These are phyloP conservation scores for Tothia fuscella DNA, from an alignment of 2,329 filamentous ascomycete species.

Conservation along the genomic window DNA sequence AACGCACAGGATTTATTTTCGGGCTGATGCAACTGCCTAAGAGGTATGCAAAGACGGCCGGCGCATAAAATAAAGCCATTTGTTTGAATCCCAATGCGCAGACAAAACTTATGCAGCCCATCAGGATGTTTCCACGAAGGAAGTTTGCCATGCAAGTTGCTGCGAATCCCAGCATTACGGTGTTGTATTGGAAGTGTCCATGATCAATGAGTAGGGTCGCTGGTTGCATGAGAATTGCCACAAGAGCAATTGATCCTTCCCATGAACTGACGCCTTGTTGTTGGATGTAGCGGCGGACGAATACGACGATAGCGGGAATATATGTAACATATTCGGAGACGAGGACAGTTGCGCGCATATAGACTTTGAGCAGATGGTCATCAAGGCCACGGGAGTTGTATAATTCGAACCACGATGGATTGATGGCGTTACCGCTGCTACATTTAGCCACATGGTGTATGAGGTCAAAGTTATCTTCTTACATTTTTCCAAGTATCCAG, in stretches of 20 bases:
- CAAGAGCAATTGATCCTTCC: slow-evolving; percentile 73
- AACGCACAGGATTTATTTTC: slow-evolving; percentile 50
- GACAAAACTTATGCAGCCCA: slow-evolving; percentile 90
- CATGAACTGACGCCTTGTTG: slow-evolving; percentile 67
- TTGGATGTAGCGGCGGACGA: slow-evolving; percentile 68
- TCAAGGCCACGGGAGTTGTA: slow-evolving; percentile 72
- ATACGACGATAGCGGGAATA: slow-evolving; percentile 73
- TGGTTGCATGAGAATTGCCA: slow-evolving; percentile 86
- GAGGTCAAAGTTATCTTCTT: slow-evolving; percentile 19
- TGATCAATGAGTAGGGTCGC: slow-evolving; percentile 86
- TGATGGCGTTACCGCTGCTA: slow-evolving; percentile 57
- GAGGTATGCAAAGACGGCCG: slow-evolving; percentile 82
- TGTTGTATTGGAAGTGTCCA: slow-evolving; percentile 96
- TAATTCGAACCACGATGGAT: slow-evolving; percentile 79
- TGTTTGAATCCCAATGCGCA: slow-evolving; percentile 94
- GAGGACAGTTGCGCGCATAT: slow-evolving; percentile 88
- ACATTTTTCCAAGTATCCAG: slow-evolving; percentile 82
- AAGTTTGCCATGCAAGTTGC: slow-evolving; percentile 81
- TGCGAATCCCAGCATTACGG: slow-evolving; percentile 90
- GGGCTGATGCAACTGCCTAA: slow-evolving; percentile 78
- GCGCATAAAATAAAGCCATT: slow-evolving; percentile 97
- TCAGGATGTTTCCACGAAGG: slow-evolving; percentile 70
- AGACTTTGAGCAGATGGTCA: slow-evolving; percentile 71
- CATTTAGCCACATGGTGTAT: background rate
- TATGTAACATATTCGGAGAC: slow-evolving; percentile 86